These are phyloP conservation scores for Chamaecrista fasciculata DNA, from an alignment of 306 rosid species.

Conservation along the genomic window DNA sequence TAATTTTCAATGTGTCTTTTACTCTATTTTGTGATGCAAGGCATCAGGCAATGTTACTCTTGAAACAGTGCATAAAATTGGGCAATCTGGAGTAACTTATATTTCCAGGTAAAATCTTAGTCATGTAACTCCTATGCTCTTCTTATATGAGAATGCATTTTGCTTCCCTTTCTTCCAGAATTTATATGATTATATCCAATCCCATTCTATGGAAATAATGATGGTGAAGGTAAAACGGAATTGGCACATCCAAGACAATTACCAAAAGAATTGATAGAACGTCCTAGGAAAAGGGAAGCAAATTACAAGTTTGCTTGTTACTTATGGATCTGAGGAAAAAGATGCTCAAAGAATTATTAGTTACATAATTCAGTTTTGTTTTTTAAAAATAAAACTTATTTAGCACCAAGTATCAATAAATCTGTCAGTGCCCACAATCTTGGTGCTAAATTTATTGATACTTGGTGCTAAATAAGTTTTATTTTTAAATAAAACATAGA, in stretches of 20 bases:
- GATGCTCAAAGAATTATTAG: too few relatives aligned
- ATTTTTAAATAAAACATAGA: neutral
- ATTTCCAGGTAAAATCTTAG: slow-evolving; percentile 69
- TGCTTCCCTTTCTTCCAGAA: neutral
- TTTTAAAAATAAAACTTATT: too few relatives aligned
- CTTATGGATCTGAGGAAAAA: too few relatives aligned
- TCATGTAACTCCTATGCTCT: slow-evolving; percentile 17
- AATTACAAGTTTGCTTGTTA: too few relatives aligned
- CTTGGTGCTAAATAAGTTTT: too few relatives aligned
- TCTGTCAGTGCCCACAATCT: too few relatives aligned
- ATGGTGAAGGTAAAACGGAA: slow-evolving; percentile 8
- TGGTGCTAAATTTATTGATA: too few relatives aligned
- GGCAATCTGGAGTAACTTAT: slow-evolving; percentile 86
- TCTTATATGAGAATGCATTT: neutral
- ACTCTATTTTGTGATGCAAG: slow-evolving; percentile 38
- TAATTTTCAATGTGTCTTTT: slow-evolving; percentile 18
- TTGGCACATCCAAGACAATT: neutral
- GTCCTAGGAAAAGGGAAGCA: neutral
- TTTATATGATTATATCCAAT: too few relatives aligned
- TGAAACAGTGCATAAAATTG: slow-evolving; percentile 65
- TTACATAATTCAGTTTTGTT: too few relatives aligned
- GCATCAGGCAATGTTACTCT: slow-evolving; percentile 94
- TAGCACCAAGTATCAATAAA: too few relatives aligned
- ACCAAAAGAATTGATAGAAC: neutral
- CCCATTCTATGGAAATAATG: neutral